These are phyloP conservation scores for Globisporangium mamillatum DNA, from an alignment of 352 stramenopile species.

Conservation along the genomic window DNA sequence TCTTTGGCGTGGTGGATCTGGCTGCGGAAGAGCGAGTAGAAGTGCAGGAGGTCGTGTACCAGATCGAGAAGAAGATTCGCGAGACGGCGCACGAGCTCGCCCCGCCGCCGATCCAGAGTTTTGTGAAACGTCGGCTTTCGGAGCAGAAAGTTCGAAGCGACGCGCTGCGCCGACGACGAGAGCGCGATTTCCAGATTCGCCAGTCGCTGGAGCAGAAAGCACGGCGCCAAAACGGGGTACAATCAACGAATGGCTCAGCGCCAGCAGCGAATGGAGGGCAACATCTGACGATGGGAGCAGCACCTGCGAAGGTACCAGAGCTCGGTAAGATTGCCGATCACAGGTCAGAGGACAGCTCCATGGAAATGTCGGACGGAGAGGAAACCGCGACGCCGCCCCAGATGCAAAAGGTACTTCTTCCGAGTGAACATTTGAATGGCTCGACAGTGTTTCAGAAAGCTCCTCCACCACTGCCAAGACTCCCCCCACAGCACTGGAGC, in stretches of 20 bases:
- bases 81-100: constrained; percentile 37
- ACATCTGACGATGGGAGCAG: neutral
- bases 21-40: constrained; percentile 47
- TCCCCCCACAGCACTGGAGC: constrained; percentile 24
- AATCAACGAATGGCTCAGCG: constrained; percentile 7
- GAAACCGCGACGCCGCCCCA: constrained; percentile 17
- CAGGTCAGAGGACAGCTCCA: constrained; percentile 48
- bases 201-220: constrained; percentile 50
- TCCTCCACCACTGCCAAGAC: constrained; percentile 5
- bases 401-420: constrained; percentile 7
- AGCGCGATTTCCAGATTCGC: constrained; percentile 72
- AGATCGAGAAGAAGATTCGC: constrained; percentile 59
- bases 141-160: constrained; percentile 77
- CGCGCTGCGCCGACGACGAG: constrained; percentile 65
- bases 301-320: constrained; percentile 17
- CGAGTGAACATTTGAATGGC: constrained; percentile 1
- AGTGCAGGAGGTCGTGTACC: constrained; percentile 66
- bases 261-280: constrained; percentile 22
- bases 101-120: constrained; percentile 83
- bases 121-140: constrained; percentile 68
- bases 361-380: constrained; percentile 67
- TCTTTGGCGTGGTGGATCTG: constrained; percentile 59
- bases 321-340: constrained; percentile 12
- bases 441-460: constrained; percentile 15
- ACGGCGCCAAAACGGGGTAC: constrained; percentile 12